Evolutionary conservation across 2,329 filamentous ascomycete species (phyloP).

Genomic region (Phialophora macrospora): DNA sequence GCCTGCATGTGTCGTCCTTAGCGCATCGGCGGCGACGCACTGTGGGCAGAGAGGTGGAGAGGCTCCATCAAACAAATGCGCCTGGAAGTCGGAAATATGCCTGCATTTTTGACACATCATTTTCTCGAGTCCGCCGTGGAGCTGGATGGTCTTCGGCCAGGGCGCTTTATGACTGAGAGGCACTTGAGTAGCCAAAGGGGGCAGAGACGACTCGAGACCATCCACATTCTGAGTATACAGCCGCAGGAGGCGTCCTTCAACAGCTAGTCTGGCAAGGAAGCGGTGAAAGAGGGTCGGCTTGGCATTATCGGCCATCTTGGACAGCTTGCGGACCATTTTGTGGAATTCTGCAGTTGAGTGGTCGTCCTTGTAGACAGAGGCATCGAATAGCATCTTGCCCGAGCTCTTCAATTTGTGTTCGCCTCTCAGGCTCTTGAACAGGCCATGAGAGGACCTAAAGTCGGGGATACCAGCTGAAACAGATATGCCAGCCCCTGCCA

Average conservation of each 20-base stretch:
- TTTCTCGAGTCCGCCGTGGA: conserved; percentile 90
- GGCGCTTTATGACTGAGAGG: conserved; percentile 83
- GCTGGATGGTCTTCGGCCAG: conserved; percentile 90
- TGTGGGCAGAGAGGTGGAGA: conserved; percentile 77
- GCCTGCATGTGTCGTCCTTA: conserved; percentile 75
- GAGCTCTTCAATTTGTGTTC: conserved; percentile 92
- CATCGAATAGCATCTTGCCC: conserved; percentile 94
- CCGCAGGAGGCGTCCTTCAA: conserved; percentile 83
- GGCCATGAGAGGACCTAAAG: conserved; percentile 87
- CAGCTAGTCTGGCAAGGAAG: conserved; percentile 84
- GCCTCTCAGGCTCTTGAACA: conserved; percentile 82
- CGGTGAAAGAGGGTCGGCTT: conserved; percentile 90
- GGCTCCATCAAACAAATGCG: conserved; percentile 79
- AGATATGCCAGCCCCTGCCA: conserved; percentile 95
- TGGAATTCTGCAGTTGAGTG: conserved; percentile 89
- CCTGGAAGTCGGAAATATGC: conserved; percentile 74
- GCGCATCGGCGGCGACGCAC: conserved; percentile 75
- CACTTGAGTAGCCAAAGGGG: conserved; percentile 77
- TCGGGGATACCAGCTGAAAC: conserved; percentile 96
- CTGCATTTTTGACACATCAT: conserved; percentile 97
- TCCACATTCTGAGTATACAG: conserved; percentile 98
- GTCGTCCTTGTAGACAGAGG: conserved; percentile 94
- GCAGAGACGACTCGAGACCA: conserved; percentile 83
- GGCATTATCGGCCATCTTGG: conserved; percentile 75
- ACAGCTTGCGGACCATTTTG: conserved; percentile 90